A percentile compares a stretch with the other conserved stretches of the same genome.
Evolutionary conservation across 2,329 filamentous ascomycete species (phyloP).

Genomic region (Ceratocystis cubensis): DNA sequence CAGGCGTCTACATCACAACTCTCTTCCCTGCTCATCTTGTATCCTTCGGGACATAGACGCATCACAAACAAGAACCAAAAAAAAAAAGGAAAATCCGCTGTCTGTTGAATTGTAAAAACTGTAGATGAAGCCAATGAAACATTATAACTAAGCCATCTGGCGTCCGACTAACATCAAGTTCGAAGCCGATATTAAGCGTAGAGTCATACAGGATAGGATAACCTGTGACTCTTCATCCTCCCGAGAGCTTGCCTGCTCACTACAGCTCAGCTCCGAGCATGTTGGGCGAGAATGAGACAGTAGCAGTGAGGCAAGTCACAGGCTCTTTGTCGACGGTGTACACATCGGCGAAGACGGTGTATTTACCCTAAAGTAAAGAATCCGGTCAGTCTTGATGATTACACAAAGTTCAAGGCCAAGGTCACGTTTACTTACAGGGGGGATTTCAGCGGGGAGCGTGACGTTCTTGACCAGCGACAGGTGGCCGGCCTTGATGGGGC

Average conservation of each 20-base stretch:
- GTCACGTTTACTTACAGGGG: conserved; percentile 53
- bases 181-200: not conserved
- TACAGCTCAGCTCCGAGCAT: conserved; percentile 34
- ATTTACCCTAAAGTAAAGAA: conserved; percentile 55
- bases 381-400: not conserved
- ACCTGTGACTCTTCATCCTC: not conserved
- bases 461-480: conserved; percentile 67
- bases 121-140: not conserved
- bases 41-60: no score
- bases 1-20: no score
- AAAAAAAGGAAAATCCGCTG: not conserved
- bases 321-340: conserved; percentile 57
- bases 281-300: conserved; percentile 46
- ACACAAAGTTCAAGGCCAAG: not conserved
- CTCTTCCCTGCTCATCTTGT: no score
- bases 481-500: conserved; percentile 71
- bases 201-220: not conserved
- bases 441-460: conserved; percentile 73
- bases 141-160: not conserved
- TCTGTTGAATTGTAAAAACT: not conserved
- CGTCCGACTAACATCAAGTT: not conserved
- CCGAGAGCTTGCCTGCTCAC: not conserved
- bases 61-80: not conserved
- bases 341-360: conserved; percentile 79
- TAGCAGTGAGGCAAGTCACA: conserved; percentile 78